Base-by-base conservation (phyloP, 768 basidiomycete genomes). In the Daedaleopsis sinensis region DNA sequence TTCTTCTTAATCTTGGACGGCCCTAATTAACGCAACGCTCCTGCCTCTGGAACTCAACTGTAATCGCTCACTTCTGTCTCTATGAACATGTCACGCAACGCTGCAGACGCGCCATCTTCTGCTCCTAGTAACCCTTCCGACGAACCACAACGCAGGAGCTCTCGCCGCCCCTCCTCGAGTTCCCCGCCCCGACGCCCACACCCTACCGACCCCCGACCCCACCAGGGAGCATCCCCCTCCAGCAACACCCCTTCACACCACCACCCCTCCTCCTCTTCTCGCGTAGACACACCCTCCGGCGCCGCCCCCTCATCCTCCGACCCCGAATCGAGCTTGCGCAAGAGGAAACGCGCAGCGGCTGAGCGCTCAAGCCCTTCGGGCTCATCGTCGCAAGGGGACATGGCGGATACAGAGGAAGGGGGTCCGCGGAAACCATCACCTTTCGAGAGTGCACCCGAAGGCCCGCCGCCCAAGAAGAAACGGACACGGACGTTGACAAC, bases 401-500 rank as follows among this genome's bases (percentile, higher is more conserved):
- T 84, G 78, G 84, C 83, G 9, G 88, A 89, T 71, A 85, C 78
- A 54, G 87, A 86, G 66, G 82, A 83, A 57, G 74, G 76, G 37
- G 80, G 75, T 43, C 79, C 73, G 59, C 78, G 75, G 50, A 78
- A 79, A 38, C 76, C 72, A 36, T 73, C 54, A n/a, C 32, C 58
- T 10, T 64, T 79, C 24, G 79, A 79, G 65, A 70, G 68, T 18
- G 56, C 72, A 71, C 58, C 71, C 69, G 59, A 62, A 51, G 55
- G 58, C 57, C 51, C 64, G 32, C 84, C 84, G 63, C 75, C 77
- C 63, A 91, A 91, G 81, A 91, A 91, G 75, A 93, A 91, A 69
- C 83, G 93, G 57, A 94, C 93, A 35, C 80, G 90, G 50, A 91
- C 89, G 24, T 78, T 94, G 58, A 94, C 93, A 43, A 94, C 93